Percentiles rank a stretch among this genome's conserved stretches.
phyloP scores from a whole-genome alignment of 2,329 filamentous ascomycete species.

The Calonectria honghensis region DNA sequence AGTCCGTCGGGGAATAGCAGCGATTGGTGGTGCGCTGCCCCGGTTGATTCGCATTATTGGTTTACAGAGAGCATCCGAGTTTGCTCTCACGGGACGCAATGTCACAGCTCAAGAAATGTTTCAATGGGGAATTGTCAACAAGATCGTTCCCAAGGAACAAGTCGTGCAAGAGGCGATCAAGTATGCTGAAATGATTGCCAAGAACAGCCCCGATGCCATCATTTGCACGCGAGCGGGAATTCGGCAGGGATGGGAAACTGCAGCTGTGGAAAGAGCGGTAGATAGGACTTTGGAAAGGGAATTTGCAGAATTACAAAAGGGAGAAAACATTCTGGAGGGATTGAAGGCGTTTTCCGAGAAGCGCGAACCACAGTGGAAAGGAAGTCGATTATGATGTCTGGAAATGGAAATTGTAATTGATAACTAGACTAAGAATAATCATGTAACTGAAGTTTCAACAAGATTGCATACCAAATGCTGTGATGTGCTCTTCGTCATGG shows the following conservation, averaged over 20 bases:
- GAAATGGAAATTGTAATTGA: neutral
- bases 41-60: constrained; percentile 68
- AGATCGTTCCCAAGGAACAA: constrained; percentile 49
- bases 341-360: constrained; percentile 83
- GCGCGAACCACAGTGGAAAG: constrained; percentile 78
- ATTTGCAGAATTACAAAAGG: constrained; percentile 74
- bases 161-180: constrained; percentile 74
- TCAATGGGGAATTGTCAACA: constrained; percentile 47
- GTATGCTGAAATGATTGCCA: constrained; percentile 75
- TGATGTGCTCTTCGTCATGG: neutral
- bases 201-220: constrained; percentile 81
- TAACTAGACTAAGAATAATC: neutral
- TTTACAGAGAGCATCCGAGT: constrained; percentile 68
- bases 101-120: constrained; percentile 64
- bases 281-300: constrained; percentile 64
- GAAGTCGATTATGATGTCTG: constrained; percentile 58
- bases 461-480: neutral
- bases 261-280: constrained; percentile 74
- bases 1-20: constrained; percentile 72
- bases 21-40: constrained; percentile 71
- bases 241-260: constrained; percentile 81
- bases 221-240: constrained; percentile 81
- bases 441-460: neutral
- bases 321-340: constrained; percentile 82
- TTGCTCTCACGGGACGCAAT: constrained; percentile 68